Percentiles rank a stretch among this genome's conserved stretches.
Conservation (phyloP, 1,284 basidiomycete genomes). For the Sutorius eximius region DNA sequence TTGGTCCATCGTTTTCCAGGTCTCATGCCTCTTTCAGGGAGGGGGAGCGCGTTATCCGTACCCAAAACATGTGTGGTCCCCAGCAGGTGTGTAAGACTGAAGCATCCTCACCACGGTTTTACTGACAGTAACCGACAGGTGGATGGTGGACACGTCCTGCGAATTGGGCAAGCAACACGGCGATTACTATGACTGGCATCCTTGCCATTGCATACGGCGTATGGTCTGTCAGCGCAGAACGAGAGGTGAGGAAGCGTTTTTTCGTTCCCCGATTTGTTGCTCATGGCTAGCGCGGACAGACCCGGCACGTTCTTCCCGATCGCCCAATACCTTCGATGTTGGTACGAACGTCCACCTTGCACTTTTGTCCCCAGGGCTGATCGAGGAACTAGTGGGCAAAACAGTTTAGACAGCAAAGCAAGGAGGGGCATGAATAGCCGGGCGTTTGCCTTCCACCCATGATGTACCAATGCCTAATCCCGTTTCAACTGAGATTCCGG, state of each 20-base stretch:
- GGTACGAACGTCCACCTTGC: constrained; percentile 38
- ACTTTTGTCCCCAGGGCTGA: constrained; percentile 3
- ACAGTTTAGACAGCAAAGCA: constrained; percentile 41
- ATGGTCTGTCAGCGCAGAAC: constrained; percentile 61
- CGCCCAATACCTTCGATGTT: constrained; percentile 65
- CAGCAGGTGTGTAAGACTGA: constrained; percentile 47
- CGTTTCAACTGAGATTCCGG: background rate
- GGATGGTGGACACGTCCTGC: constrained; percentile 74
- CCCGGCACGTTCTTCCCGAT: constrained; percentile 43
- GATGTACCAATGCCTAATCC: constrained; percentile 2
- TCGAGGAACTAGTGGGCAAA: constrained; percentile 47
- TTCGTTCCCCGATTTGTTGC: background rate
- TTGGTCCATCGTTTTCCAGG: background rate
- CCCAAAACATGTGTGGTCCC: constrained; percentile 71
- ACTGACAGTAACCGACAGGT: constrained; percentile 41
- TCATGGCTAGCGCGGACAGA: constrained; percentile 19
- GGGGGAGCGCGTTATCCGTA: constrained; percentile 69
- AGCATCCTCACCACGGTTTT: background rate
- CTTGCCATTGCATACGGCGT: constrained; percentile 55
- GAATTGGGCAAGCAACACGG: constrained; percentile 71
- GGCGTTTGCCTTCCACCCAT: background rate
- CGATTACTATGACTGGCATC: constrained; percentile 59
- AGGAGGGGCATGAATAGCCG: constrained; percentile 16
- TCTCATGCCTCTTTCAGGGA: constrained; percentile 41
- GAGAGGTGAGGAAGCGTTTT: constrained; percentile 50